phyloP scores from a whole-genome alignment of 2,329 filamentous ascomycete genomes.

The Ophiostoma sp. region DNA sequence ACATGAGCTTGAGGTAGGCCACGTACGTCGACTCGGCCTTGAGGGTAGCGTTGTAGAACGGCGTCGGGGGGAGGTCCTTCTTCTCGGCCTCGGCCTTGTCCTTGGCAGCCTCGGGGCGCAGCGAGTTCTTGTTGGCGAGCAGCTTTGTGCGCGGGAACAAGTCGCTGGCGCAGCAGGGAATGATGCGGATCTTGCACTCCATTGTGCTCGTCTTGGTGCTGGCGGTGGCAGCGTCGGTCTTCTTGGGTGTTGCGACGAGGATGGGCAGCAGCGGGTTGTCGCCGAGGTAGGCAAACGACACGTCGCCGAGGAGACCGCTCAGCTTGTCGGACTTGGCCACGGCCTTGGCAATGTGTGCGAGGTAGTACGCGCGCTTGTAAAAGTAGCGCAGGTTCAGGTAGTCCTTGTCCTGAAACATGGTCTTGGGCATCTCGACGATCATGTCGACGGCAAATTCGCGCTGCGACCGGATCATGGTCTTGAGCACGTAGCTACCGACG shows the following conservation, averaged over 20 bases:
- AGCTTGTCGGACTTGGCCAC: slow-evolving; percentile 54
- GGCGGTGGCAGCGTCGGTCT: slow-evolving; percentile 23
- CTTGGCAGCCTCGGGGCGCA: slow-evolving; percentile 52
- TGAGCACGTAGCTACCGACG: slow-evolving; percentile 78
- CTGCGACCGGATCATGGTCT: slow-evolving; percentile 64
- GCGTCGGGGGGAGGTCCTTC: slow-evolving; percentile 50
- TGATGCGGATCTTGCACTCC: slow-evolving; percentile 59
- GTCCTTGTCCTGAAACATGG: slow-evolving; percentile 88
- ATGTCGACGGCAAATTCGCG: slow-evolving; percentile 64
- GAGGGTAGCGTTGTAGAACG: slow-evolving; percentile 84
- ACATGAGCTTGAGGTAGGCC: slow-evolving; percentile 68
- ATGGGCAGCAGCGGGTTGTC: slow-evolving; percentile 74
- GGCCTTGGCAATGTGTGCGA: slow-evolving; percentile 71
- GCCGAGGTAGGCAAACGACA: slow-evolving; percentile 62
- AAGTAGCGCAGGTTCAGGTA: slow-evolving; percentile 91
- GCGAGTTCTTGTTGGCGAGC: slow-evolving; percentile 61
- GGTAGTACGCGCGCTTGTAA: slow-evolving; percentile 86
- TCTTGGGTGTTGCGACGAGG: slow-evolving; percentile 37
- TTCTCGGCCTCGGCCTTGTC: slow-evolving; percentile 31
- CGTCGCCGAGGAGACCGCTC: slow-evolving; percentile 48
- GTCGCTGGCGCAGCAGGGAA: slow-evolving; percentile 64
- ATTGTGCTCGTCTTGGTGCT: slow-evolving; percentile 21
- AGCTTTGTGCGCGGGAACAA: slow-evolving; percentile 70
- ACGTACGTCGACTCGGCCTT: slow-evolving; percentile 70
- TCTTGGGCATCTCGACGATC: slow-evolving; percentile 75